phyloP scores from a whole-genome alignment of 768 basidiomycete species.

The Phaeotremella fagi region DNA sequence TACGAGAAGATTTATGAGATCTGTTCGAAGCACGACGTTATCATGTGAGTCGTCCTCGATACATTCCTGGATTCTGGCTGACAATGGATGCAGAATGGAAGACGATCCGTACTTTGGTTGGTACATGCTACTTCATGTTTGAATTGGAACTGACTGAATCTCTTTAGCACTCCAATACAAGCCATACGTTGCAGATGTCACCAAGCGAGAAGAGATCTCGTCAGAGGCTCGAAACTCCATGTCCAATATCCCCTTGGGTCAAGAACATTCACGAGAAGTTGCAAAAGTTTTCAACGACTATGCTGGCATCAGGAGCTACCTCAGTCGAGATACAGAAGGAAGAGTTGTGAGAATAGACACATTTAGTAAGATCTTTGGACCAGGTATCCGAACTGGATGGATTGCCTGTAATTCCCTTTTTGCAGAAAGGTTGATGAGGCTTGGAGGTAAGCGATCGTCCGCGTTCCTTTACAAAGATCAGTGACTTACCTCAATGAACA shows the following conservation, averaged over 20 bases:
- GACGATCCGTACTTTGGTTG: slow-evolving; percentile 56
- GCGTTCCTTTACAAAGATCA: too few species aligned
- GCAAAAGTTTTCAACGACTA: slow-evolving; percentile 40
- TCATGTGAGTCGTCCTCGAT: slow-evolving; percentile 54
- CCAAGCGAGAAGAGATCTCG: slow-evolving; percentile 32
- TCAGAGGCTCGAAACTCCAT: slow-evolving; percentile 12
- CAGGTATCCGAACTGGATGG: slow-evolving; percentile 55
- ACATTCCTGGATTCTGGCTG: too few species aligned
- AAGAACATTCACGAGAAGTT: slow-evolving; percentile 28
- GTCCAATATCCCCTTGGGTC: slow-evolving; percentile 13
- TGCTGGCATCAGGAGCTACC: slow-evolving; percentile 50
- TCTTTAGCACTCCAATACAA: slow-evolving; percentile 26
- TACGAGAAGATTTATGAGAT: slow-evolving; percentile 55
- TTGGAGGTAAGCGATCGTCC: too few species aligned
- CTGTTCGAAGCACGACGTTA: slow-evolving; percentile 54
- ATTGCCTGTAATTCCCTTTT: slow-evolving; percentile 22
- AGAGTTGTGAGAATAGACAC: slow-evolving; percentile 55
- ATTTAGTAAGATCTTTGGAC: slow-evolving; percentile 57
- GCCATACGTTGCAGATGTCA: slow-evolving; percentile 42
- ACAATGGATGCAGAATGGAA: slow-evolving; percentile 14
- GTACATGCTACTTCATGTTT: slow-evolving; percentile 38
- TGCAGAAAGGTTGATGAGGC: slow-evolving; percentile 19
- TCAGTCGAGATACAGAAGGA: slow-evolving; percentile 55
- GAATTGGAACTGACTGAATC: not conserved
- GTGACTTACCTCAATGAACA: too few species aligned